These are phyloP conservation scores for Conringia planisiliqua DNA, from an alignment of 345 rosid genomes.

Conservation along the genomic window DNA sequence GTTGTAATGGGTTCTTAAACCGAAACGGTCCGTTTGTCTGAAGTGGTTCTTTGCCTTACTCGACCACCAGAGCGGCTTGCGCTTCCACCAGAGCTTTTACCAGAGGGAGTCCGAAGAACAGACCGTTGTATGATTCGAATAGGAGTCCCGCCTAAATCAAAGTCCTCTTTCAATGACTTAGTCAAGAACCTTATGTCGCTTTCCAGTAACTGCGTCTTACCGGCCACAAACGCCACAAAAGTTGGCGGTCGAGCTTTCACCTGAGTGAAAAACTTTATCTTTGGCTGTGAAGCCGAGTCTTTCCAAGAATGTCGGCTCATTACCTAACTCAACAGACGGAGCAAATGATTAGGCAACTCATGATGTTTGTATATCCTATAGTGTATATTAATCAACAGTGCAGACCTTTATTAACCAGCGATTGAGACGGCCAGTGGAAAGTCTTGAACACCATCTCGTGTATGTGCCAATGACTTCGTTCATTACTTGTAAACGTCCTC, in stretches of 20 bases:
- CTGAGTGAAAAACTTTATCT: conserved; percentile 92
- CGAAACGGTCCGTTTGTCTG: conserved; percentile 54
- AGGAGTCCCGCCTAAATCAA: conserved; percentile 88
- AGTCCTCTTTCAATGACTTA: conserved; percentile 87
- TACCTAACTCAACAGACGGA: conserved; percentile 43
- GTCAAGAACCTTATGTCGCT: conserved; percentile 77
- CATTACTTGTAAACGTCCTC: conserved; percentile 72
- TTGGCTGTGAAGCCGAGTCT: conserved; percentile 81
- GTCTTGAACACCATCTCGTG: conserved; percentile 84
- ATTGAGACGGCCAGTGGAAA: conserved; percentile 84
- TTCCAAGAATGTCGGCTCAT: conserved; percentile 98
- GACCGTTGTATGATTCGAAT: conserved; percentile 79
- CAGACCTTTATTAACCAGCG: conserved; percentile 89
- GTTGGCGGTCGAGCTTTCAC: conserved; percentile 99
- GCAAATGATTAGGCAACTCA: background rate
- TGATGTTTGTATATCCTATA: background rate
- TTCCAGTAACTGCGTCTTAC: conserved; percentile 61
- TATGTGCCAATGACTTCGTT: conserved; percentile 66
- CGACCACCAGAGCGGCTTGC: conserved; percentile 19
- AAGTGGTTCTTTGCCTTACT: conserved; percentile 38
- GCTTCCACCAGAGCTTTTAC: conserved; percentile 15
- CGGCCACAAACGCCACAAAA: conserved; percentile 77
- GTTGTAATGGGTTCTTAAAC: conserved; percentile 16
- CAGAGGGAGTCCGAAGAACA: conserved; percentile 32
- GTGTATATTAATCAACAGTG: background rate